Evolutionary conservation across 2,329 filamentous ascomycete genomes (phyloP), one percentile per base, ranked within the genome.

Genomic region (Gremmenia infestans): DNA sequence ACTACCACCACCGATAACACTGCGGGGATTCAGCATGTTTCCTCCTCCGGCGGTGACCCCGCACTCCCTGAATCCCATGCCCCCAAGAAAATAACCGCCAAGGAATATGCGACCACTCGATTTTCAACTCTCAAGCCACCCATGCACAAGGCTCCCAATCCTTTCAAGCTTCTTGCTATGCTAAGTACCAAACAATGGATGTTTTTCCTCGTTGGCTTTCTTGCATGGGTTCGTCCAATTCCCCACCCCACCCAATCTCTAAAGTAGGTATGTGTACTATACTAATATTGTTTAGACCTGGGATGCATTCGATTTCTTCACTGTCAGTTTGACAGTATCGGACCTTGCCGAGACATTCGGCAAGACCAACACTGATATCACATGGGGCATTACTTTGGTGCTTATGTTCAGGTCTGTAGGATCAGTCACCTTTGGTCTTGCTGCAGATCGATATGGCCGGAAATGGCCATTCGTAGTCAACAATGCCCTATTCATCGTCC

Each of bases 231-330:
- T 55, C 23, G 57, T 59, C 23, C 17, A 52, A 43, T 28, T 9
- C 11, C 4, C 19, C 19, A 19, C 19, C 19, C 28, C 9, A 22
- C 4, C 3, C 17, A 15, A n/a, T 42, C 5, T 46, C 9, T 4
- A 0, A 51, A 11, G 4, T 25, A 14, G 36, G 35, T 25, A 14
- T 39, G 35, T 12, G 11, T n/a, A 22, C 36, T 7, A 17, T 37
- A 37, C 50, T 35, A 8, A 39, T 56, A 37, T 28, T 5, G 2
- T 22, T 47, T 25, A 67, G 66, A 88, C 83, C 1, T 88, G 88
- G 55, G 89, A 93, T 70, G 88, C 89, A 3, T 93, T 92, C 69
- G 89, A 91, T 71, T 93, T 92, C 69, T 88, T 91, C 72, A 87
- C 89, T 25, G 78, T 93, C 8, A 88, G 85, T 4, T 89, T 93